These are phyloP conservation scores for Ostreobium quekettii DNA, from an alignment of 139 green algal species.

Conservation along the genomic window DNA sequence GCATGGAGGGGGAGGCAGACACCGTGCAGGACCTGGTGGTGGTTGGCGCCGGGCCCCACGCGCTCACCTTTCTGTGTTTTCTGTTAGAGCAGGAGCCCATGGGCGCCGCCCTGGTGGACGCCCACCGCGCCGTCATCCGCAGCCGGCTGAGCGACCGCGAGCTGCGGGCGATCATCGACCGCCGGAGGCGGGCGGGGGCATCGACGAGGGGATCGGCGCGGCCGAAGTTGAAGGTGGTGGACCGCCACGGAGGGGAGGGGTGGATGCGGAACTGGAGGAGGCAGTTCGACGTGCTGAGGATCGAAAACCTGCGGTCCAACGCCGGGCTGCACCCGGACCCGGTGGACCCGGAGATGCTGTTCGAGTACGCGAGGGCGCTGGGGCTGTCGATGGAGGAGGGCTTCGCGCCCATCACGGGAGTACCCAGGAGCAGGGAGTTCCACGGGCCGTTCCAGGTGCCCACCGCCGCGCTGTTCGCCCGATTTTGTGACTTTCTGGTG, in stretches of 20 bases:
- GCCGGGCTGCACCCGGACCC: slow-evolving; percentile 10
- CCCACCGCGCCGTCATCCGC: neutral
- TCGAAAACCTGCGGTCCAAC: slow-evolving; percentile 3
- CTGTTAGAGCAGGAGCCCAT: slow-evolving; percentile 13
- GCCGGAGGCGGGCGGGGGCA: neutral
- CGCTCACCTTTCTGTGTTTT: slow-evolving; percentile 5
- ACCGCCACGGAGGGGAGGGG: neutral
- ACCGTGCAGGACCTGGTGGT: slow-evolving; percentile 1
- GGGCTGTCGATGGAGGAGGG: slow-evolving; percentile 10
- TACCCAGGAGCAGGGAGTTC: slow-evolving; percentile 4
- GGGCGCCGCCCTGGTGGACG: neutral
- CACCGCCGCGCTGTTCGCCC: slow-evolving; percentile 1
- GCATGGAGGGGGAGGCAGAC: too few relatives aligned
- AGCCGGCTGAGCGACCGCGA: neutral
- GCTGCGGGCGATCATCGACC: neutral
- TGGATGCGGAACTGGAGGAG: slow-evolving; percentile 13
- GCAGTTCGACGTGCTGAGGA: slow-evolving; percentile 14
- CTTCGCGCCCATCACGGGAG: slow-evolving; percentile 3
- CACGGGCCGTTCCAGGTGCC: slow-evolving; percentile 13
- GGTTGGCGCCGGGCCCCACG: slow-evolving; percentile 5
- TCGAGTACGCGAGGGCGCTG: slow-evolving; percentile 12
- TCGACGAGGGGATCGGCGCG: too few relatives aligned
- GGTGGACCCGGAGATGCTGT: slow-evolving; percentile 18
- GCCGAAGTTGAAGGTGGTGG: too few relatives aligned
- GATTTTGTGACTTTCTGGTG: slow-evolving; percentile 17